phyloP scores from a whole-genome alignment of 2,329 filamentous ascomycete species.

The Coniochaeta sp. region DNA sequence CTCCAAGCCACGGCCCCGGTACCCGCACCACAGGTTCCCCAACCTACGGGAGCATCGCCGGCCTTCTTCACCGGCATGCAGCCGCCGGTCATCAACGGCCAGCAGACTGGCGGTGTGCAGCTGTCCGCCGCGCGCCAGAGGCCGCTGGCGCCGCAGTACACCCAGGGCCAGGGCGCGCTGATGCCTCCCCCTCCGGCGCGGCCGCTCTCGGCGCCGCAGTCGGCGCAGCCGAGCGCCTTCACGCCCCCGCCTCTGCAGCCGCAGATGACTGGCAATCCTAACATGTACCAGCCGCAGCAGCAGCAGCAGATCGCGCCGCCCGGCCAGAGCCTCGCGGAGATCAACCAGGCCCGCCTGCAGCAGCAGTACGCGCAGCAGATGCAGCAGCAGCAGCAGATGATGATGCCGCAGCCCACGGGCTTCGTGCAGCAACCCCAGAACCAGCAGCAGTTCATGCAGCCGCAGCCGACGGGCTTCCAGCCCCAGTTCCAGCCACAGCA shows the following conservation, averaged over 20 bases:
- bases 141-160: slow-evolving; percentile 60
- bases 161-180: slow-evolving; percentile 53
- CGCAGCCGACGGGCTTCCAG: slow-evolving; percentile 22
- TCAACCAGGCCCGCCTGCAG: slow-evolving; percentile 60
- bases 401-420: slow-evolving; percentile 45
- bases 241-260: slow-evolving; percentile 69
- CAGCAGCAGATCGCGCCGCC: slow-evolving; percentile 56
- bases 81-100: slow-evolving; percentile 31
- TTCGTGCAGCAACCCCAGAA: slow-evolving; percentile 28
- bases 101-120: slow-evolving; percentile 26
- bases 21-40: slow-evolving; percentile 28
- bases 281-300: slow-evolving; percentile 29
- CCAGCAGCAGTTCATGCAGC: not conserved
- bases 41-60: slow-evolving; percentile 47
- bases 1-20: slow-evolving; percentile 14
- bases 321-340: slow-evolving; percentile 70
- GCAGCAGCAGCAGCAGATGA: slow-evolving; percentile 31
- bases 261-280: slow-evolving; percentile 64
- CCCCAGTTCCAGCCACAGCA: slow-evolving; percentile 30
- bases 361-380: slow-evolving; percentile 48
- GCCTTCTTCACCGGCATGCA: slow-evolving; percentile 47
- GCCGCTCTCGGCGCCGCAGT: slow-evolving; percentile 81
- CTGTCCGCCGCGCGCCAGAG: slow-evolving; percentile 51
- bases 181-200: slow-evolving; percentile 72
- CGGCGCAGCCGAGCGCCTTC: slow-evolving; percentile 67